Evolutionary conservation across 345 rosid genomes (phyloP).

Genomic region (Ceriops tagal): DNA sequence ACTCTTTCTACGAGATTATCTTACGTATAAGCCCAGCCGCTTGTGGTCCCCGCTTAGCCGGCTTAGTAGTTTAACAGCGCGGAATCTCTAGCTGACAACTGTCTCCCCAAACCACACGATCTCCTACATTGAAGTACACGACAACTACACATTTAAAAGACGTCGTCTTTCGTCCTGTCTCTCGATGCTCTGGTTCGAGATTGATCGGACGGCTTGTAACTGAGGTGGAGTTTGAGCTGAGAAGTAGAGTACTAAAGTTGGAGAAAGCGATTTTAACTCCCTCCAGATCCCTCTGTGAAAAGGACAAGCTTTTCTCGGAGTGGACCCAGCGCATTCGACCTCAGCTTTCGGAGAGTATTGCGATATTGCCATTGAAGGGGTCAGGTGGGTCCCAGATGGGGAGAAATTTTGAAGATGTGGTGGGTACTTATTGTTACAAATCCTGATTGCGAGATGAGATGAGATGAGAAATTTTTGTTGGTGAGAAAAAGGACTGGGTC

Average conservation of each 20-base stretch:
- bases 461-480: too few relatives aligned
- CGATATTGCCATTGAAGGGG: conserved; percentile 35
- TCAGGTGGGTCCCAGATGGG: too few relatives aligned
- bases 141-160: not conserved
- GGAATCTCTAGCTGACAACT: conserved; percentile 67
- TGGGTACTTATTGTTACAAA: too few relatives aligned
- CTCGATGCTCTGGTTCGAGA: not conserved
- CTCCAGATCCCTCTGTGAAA: conserved; percentile 32
- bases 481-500: too few relatives aligned
- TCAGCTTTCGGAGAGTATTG: conserved; percentile 28
- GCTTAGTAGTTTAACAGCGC: conserved; percentile 64
- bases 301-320: conserved; percentile 38
- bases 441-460: too few relatives aligned
- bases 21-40: conserved; percentile 27
- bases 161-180: not conserved
- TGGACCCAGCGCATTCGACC: conserved; percentile 23
- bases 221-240: conserved; percentile 13
- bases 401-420: too few relatives aligned
- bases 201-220: conserved; percentile 31
- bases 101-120: not conserved
- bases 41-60: conserved; percentile 56
- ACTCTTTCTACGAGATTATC: fast-evolving
- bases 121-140: not conserved
- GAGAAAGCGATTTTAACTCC: conserved; percentile 26
- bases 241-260: not conserved